Percentiles rank a stretch among this genome's conserved stretches.
Conservation (phyloP, 164 flowering plant species). For the Chimonanthus praecox region DNA sequence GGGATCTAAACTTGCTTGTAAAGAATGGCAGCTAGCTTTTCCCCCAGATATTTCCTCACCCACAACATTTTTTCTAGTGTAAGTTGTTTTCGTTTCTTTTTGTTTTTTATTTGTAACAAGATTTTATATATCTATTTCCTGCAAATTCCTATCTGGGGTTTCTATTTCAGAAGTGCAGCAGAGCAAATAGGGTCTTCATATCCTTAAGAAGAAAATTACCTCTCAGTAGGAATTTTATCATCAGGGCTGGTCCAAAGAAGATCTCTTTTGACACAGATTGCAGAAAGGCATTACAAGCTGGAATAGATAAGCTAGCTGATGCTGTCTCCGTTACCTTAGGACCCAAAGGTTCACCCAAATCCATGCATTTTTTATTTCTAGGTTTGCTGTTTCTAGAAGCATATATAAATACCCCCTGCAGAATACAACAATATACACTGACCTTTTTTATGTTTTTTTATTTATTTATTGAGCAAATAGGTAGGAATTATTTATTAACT, state of each 20-base stretch:
- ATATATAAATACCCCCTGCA: not conserved
- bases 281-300: slow-evolving; percentile 58
- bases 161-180: not conserved
- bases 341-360: slow-evolving; percentile 58
- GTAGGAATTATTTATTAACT: too few relatives aligned
- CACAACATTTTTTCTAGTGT: not conserved
- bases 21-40: not conserved
- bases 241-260: slow-evolving; percentile 75
- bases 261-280: slow-evolving; percentile 63
- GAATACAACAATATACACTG: too few relatives aligned
- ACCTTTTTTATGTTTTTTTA: not conserved
- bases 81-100: not conserved
- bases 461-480: not conserved
- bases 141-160: not conserved
- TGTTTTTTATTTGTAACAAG: not conserved
- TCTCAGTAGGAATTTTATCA: slow-evolving; percentile 12
- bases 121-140: not conserved
- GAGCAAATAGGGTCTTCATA: not conserved
- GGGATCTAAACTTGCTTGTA: too few relatives aligned
- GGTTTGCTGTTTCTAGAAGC: not conserved
- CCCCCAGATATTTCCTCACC: not conserved
- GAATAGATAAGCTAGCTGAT: slow-evolving; percentile 94
- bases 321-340: slow-evolving; percentile 90
- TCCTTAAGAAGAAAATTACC: slow-evolving; percentile 3
- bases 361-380: not conserved